Evolutionary conservation across 768 basidiomycete genomes (phyloP), one percentile per base, ranked within the genome.

Genomic region (Boletus reticuloceps): DNA sequence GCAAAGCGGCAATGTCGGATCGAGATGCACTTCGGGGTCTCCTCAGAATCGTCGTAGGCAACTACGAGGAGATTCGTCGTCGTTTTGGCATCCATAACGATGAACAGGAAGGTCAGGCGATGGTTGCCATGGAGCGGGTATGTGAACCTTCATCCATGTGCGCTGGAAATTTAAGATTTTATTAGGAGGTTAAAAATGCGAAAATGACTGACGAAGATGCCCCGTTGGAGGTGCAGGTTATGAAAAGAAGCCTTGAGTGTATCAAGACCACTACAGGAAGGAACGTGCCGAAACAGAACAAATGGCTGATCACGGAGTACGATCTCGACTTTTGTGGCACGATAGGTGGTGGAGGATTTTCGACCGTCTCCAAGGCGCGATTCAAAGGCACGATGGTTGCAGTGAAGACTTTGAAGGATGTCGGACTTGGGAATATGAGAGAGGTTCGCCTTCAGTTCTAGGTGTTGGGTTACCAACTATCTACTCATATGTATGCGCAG

Each of bases 281-380:
- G 31, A 53, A 25, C 13, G 42, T 42, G 5, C 51, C 47, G 6
- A 53, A 46, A 32, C 51, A 44, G 43, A 44, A 20, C 6, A 51
- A 53, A 19, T 70, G 68, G 68, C 60, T 60, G 6, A 63, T 70
- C 37, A 66, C 63, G 22, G 51, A 63, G 4, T 63, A 66, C 36
- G 69, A 70, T 13, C 64, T 70, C 19, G 68, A 69, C 6, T 51
- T 61, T 42, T 64, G 62, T 7, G 53, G 47, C 6, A 44, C 51
- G 40, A 67, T 69, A 38, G 69, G 68, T 6, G 25, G 59, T 17
- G 69, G 69, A 8, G 68, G 63, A 27, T 70, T 70, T 38, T 43
- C 56, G 19, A 58, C 42, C 1, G 56, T 58, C 6, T 36, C 13
- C 1, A 58, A 49, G 25, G 56, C 51, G 1, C 27, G 42, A 32